Conservation (phyloP, 2,329 filamentous ascomycete species). For the Cytospora piceicola region DNA sequence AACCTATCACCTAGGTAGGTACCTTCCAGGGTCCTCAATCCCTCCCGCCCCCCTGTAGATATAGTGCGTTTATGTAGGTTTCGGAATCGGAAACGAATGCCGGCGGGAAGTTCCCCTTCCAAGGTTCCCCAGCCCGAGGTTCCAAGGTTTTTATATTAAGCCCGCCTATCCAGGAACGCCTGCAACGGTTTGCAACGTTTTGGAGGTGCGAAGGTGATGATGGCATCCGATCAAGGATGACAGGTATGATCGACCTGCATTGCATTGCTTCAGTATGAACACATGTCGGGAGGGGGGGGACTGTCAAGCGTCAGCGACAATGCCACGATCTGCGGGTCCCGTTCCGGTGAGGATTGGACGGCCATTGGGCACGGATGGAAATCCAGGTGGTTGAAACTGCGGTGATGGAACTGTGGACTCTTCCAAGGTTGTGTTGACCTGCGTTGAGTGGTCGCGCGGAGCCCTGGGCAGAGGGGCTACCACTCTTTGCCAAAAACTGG, state of each 20-base stretch:
- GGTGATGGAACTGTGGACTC: slow-evolving; percentile 23
- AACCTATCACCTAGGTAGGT: background rate
- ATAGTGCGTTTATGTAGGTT: background rate
- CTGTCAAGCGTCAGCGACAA: background rate
- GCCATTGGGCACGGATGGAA: slow-evolving; percentile 25
- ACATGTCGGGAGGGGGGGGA: background rate
- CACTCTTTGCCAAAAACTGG: slow-evolving; percentile 6
- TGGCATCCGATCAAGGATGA: background rate
- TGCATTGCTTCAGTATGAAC: slow-evolving; percentile 5
- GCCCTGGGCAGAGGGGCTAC: slow-evolving; percentile 12
- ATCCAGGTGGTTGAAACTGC: slow-evolving; percentile 31
- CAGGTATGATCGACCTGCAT: slow-evolving; percentile 1
- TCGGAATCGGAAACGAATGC: slow-evolving; percentile 13
- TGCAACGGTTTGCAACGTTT: slow-evolving; percentile 11
- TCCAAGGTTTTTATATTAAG: slow-evolving; percentile 12
- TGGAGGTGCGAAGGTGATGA: background rate
- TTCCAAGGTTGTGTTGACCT: slow-evolving; percentile 18
- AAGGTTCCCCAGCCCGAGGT: slow-evolving; percentile 16
- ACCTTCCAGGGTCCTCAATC: background rate
- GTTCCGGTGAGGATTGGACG: slow-evolving; percentile 10
- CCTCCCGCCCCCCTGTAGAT: slow-evolving; percentile 6
- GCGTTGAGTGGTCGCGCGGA: slow-evolving; percentile 27
- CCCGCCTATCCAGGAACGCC: background rate
- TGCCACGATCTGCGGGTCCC: slow-evolving; percentile 21
- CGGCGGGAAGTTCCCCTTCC: slow-evolving; percentile 12